These are phyloP conservation scores for Pseudogymnoascus sp. DNA, from an alignment of 2,329 filamentous ascomycete genomes.

Conservation along the genomic window DNA sequence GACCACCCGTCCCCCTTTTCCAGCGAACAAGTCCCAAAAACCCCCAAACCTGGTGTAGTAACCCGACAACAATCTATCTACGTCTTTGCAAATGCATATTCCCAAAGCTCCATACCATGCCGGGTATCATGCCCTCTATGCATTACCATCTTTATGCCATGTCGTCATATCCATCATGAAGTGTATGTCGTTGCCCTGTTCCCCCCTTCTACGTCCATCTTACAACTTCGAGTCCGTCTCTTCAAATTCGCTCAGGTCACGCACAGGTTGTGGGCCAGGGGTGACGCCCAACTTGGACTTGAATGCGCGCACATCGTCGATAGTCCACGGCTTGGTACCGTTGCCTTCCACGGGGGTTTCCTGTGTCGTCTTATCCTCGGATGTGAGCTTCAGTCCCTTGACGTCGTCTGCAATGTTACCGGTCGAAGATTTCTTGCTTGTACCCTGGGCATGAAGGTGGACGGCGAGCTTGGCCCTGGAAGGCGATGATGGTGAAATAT, in stretches of 20 bases:
- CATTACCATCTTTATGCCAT: background rate
- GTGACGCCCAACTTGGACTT: slow-evolving; percentile 69
- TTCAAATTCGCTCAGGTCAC: slow-evolving; percentile 75
- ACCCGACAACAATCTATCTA: background rate
- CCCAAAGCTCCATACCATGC: slow-evolving; percentile 6
- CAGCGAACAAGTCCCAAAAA: background rate
- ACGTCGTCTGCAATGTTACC: slow-evolving; percentile 33
- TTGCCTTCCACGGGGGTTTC: slow-evolving; percentile 28
- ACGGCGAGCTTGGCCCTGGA: slow-evolving; percentile 75
- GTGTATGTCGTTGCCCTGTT: background rate
- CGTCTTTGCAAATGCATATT: background rate
- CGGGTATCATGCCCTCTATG: slow-evolving; percentile 4
- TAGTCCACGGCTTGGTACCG: slow-evolving; percentile 50
- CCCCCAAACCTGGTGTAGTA: background rate
- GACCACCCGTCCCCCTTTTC: background rate
- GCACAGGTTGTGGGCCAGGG: slow-evolving; percentile 62
- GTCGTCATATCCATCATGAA: background rate
- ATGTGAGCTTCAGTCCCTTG: slow-evolving; percentile 24
- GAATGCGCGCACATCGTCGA: slow-evolving; percentile 72
- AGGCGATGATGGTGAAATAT: slow-evolving; percentile 66
- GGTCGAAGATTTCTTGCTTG: slow-evolving; percentile 37
- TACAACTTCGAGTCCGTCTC: slow-evolving; percentile 77
- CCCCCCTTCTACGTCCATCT: slow-evolving; percentile 21
- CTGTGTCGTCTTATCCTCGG: slow-evolving; percentile 26
- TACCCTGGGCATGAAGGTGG: slow-evolving; percentile 69